A percentile compares a stretch with the other conserved stretches of the same genome.
Evolutionary conservation across 371 early-diverging fungal genomes (phyloP).

Genomic region (Mortierella sp.): DNA sequence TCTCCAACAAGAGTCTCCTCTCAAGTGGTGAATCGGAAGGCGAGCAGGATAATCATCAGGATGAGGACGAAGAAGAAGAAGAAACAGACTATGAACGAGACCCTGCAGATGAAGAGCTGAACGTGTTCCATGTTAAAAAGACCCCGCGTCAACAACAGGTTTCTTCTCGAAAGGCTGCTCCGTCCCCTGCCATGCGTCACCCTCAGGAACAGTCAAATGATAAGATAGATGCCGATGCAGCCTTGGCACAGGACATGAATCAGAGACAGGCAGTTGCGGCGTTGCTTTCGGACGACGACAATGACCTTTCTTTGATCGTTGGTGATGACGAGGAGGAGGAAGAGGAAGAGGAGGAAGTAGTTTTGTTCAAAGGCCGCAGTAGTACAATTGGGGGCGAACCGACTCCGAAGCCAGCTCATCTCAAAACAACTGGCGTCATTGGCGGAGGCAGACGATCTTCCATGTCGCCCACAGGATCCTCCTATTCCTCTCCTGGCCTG

Average conservation of each 20-base stretch:
- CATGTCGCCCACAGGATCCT: slow-evolving; percentile 38
- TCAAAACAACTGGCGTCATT: slow-evolving; percentile 50
- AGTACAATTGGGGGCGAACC: slow-evolving; percentile 31
- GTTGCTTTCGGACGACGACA: slow-evolving; percentile 44
- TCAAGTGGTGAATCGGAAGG: too few relatives aligned
- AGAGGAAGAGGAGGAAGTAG: slow-evolving; percentile 45
- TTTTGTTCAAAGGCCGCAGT: slow-evolving; percentile 47
- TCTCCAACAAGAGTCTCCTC: too few relatives aligned
- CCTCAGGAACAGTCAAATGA: background rate
- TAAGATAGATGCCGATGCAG: slow-evolving; percentile 3
- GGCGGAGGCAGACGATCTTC: slow-evolving; percentile 44
- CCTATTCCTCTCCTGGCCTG: slow-evolving; percentile 41
- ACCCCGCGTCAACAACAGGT: background rate
- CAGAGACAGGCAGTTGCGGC: slow-evolving; percentile 48
- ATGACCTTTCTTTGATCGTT: slow-evolving; percentile 43
- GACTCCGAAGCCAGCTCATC: slow-evolving; percentile 42
- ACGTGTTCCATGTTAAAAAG: slow-evolving; percentile 25
- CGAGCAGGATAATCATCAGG: background rate
- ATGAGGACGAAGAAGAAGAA: slow-evolving; percentile 21
- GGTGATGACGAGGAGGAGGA: slow-evolving; percentile 36
- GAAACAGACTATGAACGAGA: slow-evolving; percentile 42
- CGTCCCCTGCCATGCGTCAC: background rate
- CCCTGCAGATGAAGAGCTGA: slow-evolving; percentile 40
- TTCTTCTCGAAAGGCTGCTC: background rate
- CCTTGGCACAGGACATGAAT: slow-evolving; percentile 22